phyloP scores from a whole-genome alignment of 352 stramenopile genomes.

The Phytophthora multivora region DNA sequence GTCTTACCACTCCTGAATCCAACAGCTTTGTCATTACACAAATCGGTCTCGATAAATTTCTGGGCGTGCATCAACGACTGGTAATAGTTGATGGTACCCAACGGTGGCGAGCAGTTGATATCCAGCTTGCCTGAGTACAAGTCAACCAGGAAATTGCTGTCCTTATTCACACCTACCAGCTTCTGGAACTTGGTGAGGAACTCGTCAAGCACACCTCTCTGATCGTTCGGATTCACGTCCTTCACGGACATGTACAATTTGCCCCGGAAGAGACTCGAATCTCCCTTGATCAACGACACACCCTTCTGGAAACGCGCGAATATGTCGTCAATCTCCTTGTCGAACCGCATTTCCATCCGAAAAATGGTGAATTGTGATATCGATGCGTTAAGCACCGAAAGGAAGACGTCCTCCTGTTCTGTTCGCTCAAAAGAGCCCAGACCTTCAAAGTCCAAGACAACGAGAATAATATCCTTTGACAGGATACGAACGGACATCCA shows the following conservation, averaged over 20 bases:
- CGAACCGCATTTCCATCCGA: constrained; percentile 75
- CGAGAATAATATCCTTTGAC: constrained; percentile 46
- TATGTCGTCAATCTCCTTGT: constrained; percentile 80
- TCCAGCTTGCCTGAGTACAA: constrained; percentile 67
- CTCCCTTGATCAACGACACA: constrained; percentile 63
- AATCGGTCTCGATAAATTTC: constrained; percentile 28
- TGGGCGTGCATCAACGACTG: constrained; percentile 55
- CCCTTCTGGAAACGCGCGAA: constrained; percentile 75
- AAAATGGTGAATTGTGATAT: constrained; percentile 81
- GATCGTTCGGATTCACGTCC: constrained; percentile 79
- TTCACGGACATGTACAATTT: constrained; percentile 83
- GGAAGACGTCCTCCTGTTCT: constrained; percentile 77
- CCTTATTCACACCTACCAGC: constrained; percentile 55
- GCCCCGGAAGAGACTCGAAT: constrained; percentile 58
- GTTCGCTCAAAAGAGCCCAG: constrained; percentile 74
- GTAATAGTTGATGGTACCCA: constrained; percentile 65
- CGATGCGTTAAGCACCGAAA: constrained; percentile 73
- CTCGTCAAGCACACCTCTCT: constrained; percentile 52
- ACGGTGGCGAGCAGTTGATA: constrained; percentile 76
- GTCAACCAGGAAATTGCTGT: constrained; percentile 64
- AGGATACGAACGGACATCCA: constrained; percentile 51
- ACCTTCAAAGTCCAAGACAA: constrained; percentile 83
- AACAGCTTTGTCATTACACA: constrained; percentile 10
- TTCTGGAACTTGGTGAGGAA: constrained; percentile 61
- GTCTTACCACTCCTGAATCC: constrained; percentile 55